A percentile compares a stretch with the other conserved stretches of the same genome.
These are phyloP conservation scores for Psilocybe sp. DNA, from an alignment of 768 basidiomycete species.

Conservation along the genomic window DNA sequence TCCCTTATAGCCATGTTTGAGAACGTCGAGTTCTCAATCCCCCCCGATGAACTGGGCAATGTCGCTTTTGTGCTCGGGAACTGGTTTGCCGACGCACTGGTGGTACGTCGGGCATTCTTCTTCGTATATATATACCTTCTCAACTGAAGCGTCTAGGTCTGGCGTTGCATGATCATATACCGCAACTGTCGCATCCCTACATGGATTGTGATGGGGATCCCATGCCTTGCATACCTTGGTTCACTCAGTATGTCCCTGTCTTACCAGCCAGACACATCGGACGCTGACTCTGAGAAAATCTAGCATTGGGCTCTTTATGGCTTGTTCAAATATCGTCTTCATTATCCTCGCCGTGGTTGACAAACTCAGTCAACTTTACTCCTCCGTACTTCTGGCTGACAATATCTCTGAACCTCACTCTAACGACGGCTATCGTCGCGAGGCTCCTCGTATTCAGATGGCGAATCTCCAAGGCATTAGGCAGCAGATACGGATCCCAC, in stretches of 20 bases:
- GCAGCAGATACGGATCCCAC: constrained; percentile 4
- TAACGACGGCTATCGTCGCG: constrained; percentile 23
- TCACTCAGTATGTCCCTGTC: constrained; percentile 1
- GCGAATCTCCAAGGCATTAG: constrained; percentile 7
- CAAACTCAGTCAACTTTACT: constrained; percentile 16
- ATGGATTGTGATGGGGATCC: neutral
- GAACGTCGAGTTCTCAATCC: constrained; percentile 6
- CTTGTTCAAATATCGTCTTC: constrained; percentile 7
- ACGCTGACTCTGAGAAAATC: too few relatives aligned
- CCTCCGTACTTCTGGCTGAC: constrained; percentile 25
- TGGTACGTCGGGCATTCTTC: neutral
- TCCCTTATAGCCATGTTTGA: constrained; percentile 4
- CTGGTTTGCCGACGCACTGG: constrained; percentile 8
- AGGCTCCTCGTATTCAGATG: constrained; percentile 21
- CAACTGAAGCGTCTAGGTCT: constrained; percentile 1
- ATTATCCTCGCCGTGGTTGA: constrained; percentile 12
- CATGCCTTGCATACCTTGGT: constrained; percentile 4
- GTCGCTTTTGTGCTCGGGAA: constrained; percentile 4
- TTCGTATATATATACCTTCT: neutral
- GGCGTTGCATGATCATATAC: constrained; percentile 7
- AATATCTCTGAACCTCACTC: constrained; percentile 21
- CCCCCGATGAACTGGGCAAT: constrained; percentile 5
- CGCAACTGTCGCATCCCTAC: neutral
- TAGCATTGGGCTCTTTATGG: constrained; percentile 8
- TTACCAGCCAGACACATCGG: too few relatives aligned